Conservation (phyloP, 2,329 filamentous ascomycete species). For the Xylaria sp. region DNA sequence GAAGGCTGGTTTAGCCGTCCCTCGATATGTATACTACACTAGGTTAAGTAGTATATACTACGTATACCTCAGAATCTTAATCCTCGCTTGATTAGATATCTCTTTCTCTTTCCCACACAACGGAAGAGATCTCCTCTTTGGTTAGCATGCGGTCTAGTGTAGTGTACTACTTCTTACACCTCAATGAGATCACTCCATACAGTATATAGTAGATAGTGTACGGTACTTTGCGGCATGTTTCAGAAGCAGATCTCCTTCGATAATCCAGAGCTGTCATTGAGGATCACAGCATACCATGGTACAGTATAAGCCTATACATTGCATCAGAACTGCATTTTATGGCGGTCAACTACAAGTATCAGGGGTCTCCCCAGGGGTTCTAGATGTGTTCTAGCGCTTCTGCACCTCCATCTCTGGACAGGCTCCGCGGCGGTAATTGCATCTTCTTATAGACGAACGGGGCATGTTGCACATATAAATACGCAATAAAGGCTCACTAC, state of each 20-base stretch:
- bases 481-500: not conserved
- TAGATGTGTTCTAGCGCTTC: slow-evolving; percentile 26
- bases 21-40: not conserved
- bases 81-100: slow-evolving; percentile 19
- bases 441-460: slow-evolving; percentile 1
- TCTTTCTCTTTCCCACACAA: not conserved
- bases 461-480: not conserved
- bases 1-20: not conserved
- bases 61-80: slow-evolving; percentile 11
- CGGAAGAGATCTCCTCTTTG: not conserved
- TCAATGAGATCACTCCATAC: slow-evolving; percentile 1
- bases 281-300: not conserved
- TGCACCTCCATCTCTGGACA: not conserved
- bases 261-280: slow-evolving; percentile 19
- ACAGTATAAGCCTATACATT: slow-evolving; percentile 11
- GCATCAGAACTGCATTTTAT: not conserved
- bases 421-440: slow-evolving; percentile 17
- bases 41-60: too few species aligned
- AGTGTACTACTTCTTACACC: slow-evolving; percentile 5
- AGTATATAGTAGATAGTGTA: not conserved
- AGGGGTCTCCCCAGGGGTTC: slow-evolving; percentile 10
- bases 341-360: slow-evolving; percentile 21
- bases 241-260: slow-evolving; percentile 14
- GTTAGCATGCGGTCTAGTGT: not conserved
- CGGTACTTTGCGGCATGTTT: slow-evolving; percentile 15